These are phyloP conservation scores for Backusella tarrabulga DNA, from an alignment of 192 early-diverging fungal genomes.

Conservation along the genomic window DNA sequence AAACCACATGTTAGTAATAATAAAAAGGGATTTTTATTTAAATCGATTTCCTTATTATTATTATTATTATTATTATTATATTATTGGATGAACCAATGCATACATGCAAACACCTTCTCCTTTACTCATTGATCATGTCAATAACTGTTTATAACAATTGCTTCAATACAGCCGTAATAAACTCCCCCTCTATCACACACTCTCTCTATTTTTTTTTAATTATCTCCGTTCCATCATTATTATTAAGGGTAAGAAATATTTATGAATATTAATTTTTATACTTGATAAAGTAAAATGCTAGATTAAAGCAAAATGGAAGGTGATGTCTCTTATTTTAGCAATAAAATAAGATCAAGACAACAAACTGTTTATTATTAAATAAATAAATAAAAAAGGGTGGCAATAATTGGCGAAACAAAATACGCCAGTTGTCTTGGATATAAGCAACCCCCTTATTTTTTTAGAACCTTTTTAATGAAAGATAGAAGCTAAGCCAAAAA, in stretches of 20 bases:
- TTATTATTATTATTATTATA: background rate
- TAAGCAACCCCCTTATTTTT: background rate
- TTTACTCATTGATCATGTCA: background rate
- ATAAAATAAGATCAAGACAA: background rate
- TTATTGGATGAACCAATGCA: background rate
- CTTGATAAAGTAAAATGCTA: no score
- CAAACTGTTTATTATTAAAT: background rate
- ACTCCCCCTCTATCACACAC: background rate
- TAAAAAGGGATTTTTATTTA: background rate
- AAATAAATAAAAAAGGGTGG: background rate
- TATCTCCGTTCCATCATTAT: background rate
- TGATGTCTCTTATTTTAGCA: no score
- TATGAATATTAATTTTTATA: no score
- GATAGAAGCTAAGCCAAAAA: background rate
- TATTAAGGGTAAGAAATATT: no score
- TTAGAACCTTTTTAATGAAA: background rate
- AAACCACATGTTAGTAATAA: background rate
- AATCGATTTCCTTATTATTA: background rate
- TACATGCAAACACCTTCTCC: background rate
- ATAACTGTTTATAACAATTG: background rate
- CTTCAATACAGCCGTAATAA: background rate
- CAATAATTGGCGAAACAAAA: background rate
- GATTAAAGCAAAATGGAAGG: no score
- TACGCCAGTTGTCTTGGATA: background rate
- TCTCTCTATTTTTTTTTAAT: background rate